Evolutionary conservation across 2,329 filamentous ascomycete genomes (phyloP).

Genomic region (Coniochaeta ligniaria): DNA sequence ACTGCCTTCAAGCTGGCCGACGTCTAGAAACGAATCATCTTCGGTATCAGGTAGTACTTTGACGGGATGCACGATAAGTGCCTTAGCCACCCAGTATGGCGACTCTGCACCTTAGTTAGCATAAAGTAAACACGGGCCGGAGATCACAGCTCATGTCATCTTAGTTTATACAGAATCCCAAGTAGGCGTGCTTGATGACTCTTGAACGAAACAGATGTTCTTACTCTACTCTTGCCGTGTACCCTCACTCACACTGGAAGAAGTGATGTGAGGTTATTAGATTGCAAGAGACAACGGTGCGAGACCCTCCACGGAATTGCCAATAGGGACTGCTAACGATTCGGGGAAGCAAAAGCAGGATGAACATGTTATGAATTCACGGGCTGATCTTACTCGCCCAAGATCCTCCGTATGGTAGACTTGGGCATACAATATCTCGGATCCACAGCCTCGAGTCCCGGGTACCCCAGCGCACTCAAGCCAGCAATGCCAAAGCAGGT

Average conservation of each 20-base stretch:
- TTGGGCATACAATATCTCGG: constrained; percentile 82
- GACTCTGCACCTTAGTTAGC: background rate
- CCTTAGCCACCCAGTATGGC: background rate
- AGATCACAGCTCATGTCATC: background rate
- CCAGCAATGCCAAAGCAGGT: constrained; percentile 86
- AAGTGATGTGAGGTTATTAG: constrained; percentile 56
- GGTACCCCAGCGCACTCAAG: constrained; percentile 73
- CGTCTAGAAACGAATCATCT: too few relatives aligned
- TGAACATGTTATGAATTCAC: background rate
- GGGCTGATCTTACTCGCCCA: constrained; percentile 30
- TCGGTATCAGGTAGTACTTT: too few relatives aligned
- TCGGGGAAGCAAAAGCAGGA: background rate
- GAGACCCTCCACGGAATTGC: background rate
- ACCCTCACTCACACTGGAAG: constrained; percentile 52
- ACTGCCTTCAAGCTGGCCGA: too few relatives aligned
- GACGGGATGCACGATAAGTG: too few relatives aligned
- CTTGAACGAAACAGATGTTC: background rate
- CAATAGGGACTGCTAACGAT: background rate
- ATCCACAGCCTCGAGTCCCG: constrained; percentile 73
- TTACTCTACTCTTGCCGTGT: constrained; percentile 61
- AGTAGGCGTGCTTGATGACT: background rate
- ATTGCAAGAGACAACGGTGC: constrained; percentile 49
- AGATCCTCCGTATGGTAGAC: constrained; percentile 52
- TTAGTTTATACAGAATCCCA: background rate
- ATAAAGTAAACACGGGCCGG: background rate